Evolutionary conservation across 129 eudicot genomes (phyloP).

Genomic region (Helianthus tuberosus): DNA sequence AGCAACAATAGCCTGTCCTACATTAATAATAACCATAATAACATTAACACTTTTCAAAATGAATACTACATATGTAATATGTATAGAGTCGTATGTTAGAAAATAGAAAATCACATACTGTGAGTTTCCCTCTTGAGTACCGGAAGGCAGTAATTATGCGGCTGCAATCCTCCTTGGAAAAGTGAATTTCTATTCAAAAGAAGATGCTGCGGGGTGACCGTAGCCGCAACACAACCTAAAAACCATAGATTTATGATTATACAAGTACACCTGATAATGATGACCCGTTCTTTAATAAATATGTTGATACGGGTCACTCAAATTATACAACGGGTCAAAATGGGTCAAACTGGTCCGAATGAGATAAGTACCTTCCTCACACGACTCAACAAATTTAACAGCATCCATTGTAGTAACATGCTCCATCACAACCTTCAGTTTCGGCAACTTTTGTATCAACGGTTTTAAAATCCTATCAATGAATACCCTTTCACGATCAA

Average conservation of each 20-base stretch:
- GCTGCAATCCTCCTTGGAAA: conserved; percentile 97
- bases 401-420: conserved; percentile 95
- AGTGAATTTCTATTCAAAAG: conserved; percentile 85
- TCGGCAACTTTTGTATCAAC: conserved; percentile 68
- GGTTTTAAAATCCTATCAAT: conserved; percentile 84
- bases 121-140: conserved; percentile 95
- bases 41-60: too few relatives aligned
- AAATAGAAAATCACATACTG: conserved; percentile 42
- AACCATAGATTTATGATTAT: conserved; percentile 15
- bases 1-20: conserved; percentile 83
- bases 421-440: conserved; percentile 92
- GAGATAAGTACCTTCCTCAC: conserved; percentile 58
- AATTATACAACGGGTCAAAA: conserved; percentile 2
- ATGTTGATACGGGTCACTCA: neutral
- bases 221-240: conserved; percentile 86
- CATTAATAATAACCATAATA: neutral
- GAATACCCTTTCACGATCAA: conserved; percentile 92
- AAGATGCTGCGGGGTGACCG: conserved; percentile 97
- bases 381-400: conserved; percentile 80
- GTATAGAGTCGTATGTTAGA: neutral
- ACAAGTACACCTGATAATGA: neutral
- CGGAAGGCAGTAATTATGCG: conserved; percentile 95
- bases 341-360: neutral
- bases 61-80: too few relatives aligned
- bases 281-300: too few relatives aligned